Base-by-base conservation (phyloP, 2,329 filamentous ascomycete species). In the Rhytidhysteron rufulum region DNA sequence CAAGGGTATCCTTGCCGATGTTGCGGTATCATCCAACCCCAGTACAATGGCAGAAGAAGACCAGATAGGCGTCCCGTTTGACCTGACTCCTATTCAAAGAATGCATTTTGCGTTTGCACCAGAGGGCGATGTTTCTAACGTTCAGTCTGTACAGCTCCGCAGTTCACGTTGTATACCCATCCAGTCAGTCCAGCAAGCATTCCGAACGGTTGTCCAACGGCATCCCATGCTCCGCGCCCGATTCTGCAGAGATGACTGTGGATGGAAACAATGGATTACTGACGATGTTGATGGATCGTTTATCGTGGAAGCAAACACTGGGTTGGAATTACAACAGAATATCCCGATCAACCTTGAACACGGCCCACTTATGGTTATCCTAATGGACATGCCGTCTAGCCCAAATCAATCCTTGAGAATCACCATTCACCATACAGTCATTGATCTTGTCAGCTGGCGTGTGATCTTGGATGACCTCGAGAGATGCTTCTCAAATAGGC, bases 151-250 rank as follows among this genome's bases (percentile, higher is more conserved):
- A n/a, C n/a, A n/a, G n/a, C n/a, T n/a, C n/a, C n/a, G n/a, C n/a
- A n/a, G n/a, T n/a, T n/a, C n/a, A n/a, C n/a, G n/a, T n/a, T n/a
- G n/a, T n/a, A n/a, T n/a, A n/a, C n/a, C n/a, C n/a, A n/a, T n/a
- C n/a, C n/a, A n/a, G n/a, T n/a, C n/a, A n/a, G n/a, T n/a, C n/a
- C n/a, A n/a, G n/a, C n/a, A n/a, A 24, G n/a, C 43, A 38, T 15
- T 60, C 3, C 42, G 56, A 34, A 31, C 40, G 1, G 50, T 65
- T 24, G 55, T 60, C 2, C 37, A 48, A 10, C 54, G 47, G 21
- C 63, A 67, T 19, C 51, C 55, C 3, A 64, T 64, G 58, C 55
- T 64, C 18, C 55, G 60, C 21, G 57, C 60, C 10, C 24, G 24
- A 13, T 27, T 27, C 13, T 27, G 24, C 24, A 7, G 13, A 7